Evolutionary conservation across 805 yeast species (phyloP).

Genomic region (Cyberlindnera maclurae): DNA sequence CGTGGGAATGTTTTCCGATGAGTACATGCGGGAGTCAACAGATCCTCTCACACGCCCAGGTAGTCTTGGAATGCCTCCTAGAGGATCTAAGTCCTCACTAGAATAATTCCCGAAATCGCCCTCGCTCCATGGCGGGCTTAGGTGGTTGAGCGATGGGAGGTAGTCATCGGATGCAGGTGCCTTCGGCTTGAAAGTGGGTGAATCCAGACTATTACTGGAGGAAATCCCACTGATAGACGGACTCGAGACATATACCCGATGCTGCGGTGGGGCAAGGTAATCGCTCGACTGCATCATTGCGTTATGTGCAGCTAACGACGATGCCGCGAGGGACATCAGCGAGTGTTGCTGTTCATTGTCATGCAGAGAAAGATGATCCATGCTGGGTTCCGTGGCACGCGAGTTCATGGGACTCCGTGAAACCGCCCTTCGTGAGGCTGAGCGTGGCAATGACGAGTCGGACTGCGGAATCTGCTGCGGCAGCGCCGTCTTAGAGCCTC

Average conservation of each 20-base stretch:
- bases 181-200: slow-evolving; percentile 14
- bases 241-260: slow-evolving; percentile 6
- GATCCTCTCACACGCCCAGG: neutral
- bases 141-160: too few relatives aligned
- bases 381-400: slow-evolving; percentile 1
- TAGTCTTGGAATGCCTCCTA: neutral
- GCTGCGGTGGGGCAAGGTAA: slow-evolving; percentile 5
- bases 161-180: neutral
- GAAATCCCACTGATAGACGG: slow-evolving; percentile 13
- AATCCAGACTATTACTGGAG: slow-evolving; percentile 15
- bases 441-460: slow-evolving; percentile 2
- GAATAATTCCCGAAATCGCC: slow-evolving; percentile 5
- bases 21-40: neutral
- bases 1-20: slow-evolving; percentile 2
- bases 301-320: slow-evolving; percentile 10
- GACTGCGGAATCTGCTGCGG: slow-evolving; percentile 2
- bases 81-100: slow-evolving; percentile 5
- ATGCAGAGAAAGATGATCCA: slow-evolving; percentile 6
- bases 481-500: neutral
- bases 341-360: slow-evolving; percentile 9
- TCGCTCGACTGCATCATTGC: slow-evolving; percentile 9
- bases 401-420: slow-evolving; percentile 2
- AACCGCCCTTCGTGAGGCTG: slow-evolving; percentile 1
- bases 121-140: slow-evolving; percentile 1
- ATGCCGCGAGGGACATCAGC: neutral